Conservation (phyloP, 1,139 yeast genomes). For the Hansenula sp. region DNA sequence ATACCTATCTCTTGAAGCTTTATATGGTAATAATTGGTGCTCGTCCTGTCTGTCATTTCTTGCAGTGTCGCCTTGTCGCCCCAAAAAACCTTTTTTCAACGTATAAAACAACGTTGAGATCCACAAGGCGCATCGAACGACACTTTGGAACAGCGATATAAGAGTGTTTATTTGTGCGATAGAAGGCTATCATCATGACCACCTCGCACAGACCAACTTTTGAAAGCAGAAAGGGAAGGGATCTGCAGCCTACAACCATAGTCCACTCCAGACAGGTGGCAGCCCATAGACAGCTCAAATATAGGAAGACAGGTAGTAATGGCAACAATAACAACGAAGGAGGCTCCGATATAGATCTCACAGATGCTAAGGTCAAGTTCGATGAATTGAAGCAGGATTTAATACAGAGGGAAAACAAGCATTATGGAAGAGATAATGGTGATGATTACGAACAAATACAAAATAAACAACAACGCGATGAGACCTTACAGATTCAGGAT, state of each 20-base stretch:
- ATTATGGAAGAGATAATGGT: constrained; percentile 7
- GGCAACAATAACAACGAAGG: not conserved
- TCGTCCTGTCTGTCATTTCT: no score
- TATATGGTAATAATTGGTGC: no score
- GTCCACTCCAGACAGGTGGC: constrained; percentile 67
- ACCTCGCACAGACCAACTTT: constrained; percentile 89
- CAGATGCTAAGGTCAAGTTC: constrained; percentile 16
- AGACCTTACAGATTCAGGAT: constrained; percentile 4
- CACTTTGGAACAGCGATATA: constrained; percentile 1
- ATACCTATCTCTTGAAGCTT: no score
- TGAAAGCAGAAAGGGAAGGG: constrained; percentile 79
- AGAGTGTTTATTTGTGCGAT: not conserved
- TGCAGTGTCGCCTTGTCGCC: no score
- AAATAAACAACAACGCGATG: not conserved
- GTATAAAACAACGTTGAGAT: no score
- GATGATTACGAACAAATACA: constrained; percentile 13
- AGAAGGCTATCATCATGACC: constrained; percentile 46
- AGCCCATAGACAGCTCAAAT: constrained; percentile 67
- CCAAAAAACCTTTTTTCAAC: no score
- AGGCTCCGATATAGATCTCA: constrained; percentile 8
- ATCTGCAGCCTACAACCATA: constrained; percentile 40
- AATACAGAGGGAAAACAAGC: constrained; percentile 22
- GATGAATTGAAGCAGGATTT: constrained; percentile 25
- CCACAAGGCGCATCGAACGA: not conserved
- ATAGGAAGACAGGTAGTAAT: constrained; percentile 33